Conservation (phyloP, 768 basidiomycete species). For the Phanerochaete sordida region DNA sequence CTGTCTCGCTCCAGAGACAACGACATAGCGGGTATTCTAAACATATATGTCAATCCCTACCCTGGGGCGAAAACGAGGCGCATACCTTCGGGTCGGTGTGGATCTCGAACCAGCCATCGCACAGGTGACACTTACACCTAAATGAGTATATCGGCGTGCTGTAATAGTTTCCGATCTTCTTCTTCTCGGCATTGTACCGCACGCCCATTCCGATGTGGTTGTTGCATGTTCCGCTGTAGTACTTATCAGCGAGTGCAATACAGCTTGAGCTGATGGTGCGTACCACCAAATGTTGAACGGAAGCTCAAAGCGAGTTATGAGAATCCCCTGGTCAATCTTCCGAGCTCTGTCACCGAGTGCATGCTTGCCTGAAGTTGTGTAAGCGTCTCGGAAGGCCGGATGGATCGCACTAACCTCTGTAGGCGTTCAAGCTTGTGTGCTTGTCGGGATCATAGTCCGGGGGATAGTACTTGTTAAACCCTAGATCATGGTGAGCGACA, state of each 20-base stretch:
- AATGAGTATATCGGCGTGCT: slow-evolving; percentile 95
- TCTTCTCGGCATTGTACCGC: slow-evolving; percentile 99
- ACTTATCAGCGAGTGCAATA: neutral
- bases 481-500: slow-evolving; percentile 24
- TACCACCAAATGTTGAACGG: slow-evolving; percentile 98
- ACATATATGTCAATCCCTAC: neutral
- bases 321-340: slow-evolving; percentile 93
- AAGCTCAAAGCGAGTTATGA: slow-evolving; percentile 93
- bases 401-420: slow-evolving; percentile 48
- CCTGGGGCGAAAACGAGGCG: neutral
- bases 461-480: slow-evolving; percentile 80
- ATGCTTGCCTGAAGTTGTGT: slow-evolving; percentile 69
- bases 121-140: slow-evolving; percentile 96
- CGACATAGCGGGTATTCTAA: slow-evolving; percentile 94
- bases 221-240: slow-evolving; percentile 83
- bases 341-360: slow-evolving; percentile 90
- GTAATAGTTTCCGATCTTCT: slow-evolving; percentile 92
- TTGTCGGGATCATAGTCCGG: slow-evolving; percentile 72
- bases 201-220: slow-evolving; percentile 99
- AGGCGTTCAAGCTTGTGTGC: slow-evolving; percentile 69
- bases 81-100: slow-evolving; percentile 93
- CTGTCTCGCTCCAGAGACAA: slow-evolving; percentile 86
- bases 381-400: neutral
- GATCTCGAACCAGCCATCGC: slow-evolving; percentile 97
- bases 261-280: slow-evolving; percentile 19